phyloP scores from a whole-genome alignment of 768 basidiomycete genomes.

The Amanita subjunquillea region DNA sequence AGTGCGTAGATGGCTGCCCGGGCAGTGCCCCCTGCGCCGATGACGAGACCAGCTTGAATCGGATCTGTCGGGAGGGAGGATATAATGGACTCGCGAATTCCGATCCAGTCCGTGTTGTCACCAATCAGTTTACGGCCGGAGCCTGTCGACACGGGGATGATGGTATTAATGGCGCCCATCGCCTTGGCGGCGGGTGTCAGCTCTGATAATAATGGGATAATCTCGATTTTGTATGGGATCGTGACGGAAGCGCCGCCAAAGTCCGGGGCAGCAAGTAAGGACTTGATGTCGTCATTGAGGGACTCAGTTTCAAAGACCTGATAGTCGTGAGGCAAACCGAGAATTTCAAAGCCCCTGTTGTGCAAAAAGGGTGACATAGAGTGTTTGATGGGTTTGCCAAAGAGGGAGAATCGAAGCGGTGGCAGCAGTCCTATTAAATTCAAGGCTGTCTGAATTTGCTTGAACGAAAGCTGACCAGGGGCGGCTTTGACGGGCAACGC shows the following conservation, averaged over 20 bases:
- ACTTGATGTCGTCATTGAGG: conserved; percentile 56
- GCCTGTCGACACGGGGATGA: conserved; percentile 46
- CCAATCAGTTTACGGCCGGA: conserved; percentile 51
- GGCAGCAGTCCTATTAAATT: conserved; percentile 76
- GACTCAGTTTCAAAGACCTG: conserved; percentile 61
- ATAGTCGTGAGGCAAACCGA: conserved; percentile 83
- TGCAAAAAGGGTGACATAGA: conserved; percentile 93
- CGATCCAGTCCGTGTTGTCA: conserved; percentile 96
- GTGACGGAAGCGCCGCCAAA: conserved; percentile 98
- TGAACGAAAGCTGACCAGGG: conserved; percentile 87
- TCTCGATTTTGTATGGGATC: conserved; percentile 88
- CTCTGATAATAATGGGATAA: conserved; percentile 74
- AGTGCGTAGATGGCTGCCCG: conserved; percentile 92
- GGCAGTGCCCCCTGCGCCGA: conserved; percentile 92
- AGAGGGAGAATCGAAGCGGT: conserved; percentile 67
- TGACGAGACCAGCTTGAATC: conserved; percentile 58
- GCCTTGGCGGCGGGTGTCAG: conserved; percentile 72
- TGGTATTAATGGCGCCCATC: conserved; percentile 95
- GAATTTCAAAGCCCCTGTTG: conserved; percentile 72
- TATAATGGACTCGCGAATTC: conserved; percentile 54
- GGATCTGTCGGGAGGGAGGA: conserved; percentile 27
- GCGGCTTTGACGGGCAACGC: conserved; percentile 80
- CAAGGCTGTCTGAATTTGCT: conserved; percentile 74
- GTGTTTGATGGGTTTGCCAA: conserved; percentile 80
- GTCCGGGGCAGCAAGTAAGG: conserved; percentile 47